Percentiles rank a stretch among this genome's conserved stretches.
phyloP scores from a whole-genome alignment of 306 rosid species.

The Neltuma alba region DNA sequence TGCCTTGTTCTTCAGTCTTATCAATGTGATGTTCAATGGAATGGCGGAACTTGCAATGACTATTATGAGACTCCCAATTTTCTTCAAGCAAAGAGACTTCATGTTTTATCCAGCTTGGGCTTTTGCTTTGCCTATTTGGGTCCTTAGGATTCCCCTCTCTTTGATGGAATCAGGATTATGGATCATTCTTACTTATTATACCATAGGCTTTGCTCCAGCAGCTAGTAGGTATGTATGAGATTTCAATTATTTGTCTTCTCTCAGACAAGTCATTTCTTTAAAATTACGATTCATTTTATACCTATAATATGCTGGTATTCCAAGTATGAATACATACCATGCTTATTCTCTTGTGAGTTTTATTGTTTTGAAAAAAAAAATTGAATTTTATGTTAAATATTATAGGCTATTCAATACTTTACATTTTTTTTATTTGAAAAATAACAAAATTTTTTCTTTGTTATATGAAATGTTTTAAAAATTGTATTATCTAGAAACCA shows the following conservation, averaged over 20 bases:
- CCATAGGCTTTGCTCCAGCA: conserved; percentile 74
- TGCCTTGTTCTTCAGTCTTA: conserved; percentile 64
- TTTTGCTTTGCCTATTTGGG: conserved; percentile 69
- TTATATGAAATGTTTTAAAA: background rate
- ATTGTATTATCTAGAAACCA: background rate
- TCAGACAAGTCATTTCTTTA: background rate
- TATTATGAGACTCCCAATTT: conserved; percentile 58
- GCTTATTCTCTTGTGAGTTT: background rate
- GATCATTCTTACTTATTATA: conserved; percentile 66
- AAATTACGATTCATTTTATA: background rate
- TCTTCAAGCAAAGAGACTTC: conserved; percentile 72
- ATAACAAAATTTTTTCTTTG: no score
- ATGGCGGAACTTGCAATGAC: conserved; percentile 64
- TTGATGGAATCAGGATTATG: conserved; percentile 67
- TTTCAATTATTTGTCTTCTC: background rate
- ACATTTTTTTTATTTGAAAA: no score
- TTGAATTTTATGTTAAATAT: no score
- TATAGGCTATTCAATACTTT: no score
- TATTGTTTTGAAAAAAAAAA: no score
- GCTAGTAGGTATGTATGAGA: conserved; percentile 67
- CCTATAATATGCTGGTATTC: no score
- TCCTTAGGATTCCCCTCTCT: conserved; percentile 63
- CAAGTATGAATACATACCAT: background rate
- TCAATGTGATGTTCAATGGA: conserved; percentile 77
- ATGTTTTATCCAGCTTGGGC: conserved; percentile 69